These are phyloP conservation scores for Ceratobasidium sp. DNA, from an alignment of 1,284 basidiomycete species.

Conservation along the genomic window DNA sequence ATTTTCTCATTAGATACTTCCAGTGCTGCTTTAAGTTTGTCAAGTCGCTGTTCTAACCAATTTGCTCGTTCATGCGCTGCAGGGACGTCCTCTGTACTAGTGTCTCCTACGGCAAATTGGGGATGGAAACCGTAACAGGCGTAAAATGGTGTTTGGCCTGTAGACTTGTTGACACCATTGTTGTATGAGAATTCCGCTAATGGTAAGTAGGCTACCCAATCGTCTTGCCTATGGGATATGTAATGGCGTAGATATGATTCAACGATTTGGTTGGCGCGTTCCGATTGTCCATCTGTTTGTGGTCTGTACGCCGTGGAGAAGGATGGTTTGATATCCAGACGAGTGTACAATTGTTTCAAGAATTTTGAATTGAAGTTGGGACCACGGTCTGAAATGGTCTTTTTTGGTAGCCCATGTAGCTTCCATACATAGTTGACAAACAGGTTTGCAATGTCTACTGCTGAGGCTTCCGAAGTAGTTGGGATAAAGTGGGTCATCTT, in stretches of 20 bases:
- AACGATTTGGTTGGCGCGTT: constrained; percentile 51
- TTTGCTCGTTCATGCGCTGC: background rate
- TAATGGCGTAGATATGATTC: constrained; percentile 47
- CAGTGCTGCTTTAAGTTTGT: background rate
- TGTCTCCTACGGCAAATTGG: background rate
- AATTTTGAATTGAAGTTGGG: constrained; percentile 48
- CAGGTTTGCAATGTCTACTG: background rate
- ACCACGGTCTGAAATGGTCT: constrained; percentile 49
- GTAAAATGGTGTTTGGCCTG: constrained; percentile 48
- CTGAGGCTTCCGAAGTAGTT: constrained; percentile 1
- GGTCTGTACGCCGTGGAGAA: constrained; percentile 51
- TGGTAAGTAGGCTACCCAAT: constrained; percentile 46
- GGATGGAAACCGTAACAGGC: background rate
- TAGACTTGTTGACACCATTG: constrained; percentile 32
- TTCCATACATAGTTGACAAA: constrained; percentile 6
- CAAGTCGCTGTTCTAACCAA: background rate
- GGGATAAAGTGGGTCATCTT: constrained; percentile 47
- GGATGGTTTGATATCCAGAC: constrained; percentile 41
- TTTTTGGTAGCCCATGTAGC: constrained; percentile 45
- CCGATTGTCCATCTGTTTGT: constrained; percentile 53
- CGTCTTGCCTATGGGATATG: constrained; percentile 42
- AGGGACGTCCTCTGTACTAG: background rate
- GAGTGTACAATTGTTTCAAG: constrained; percentile 43
- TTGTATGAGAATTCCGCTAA: constrained; percentile 46
- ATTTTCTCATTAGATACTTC: background rate